Evolutionary conservation across 2,329 filamentous ascomycete species (phyloP).

Genomic region (Alternaria ethzedia): DNA sequence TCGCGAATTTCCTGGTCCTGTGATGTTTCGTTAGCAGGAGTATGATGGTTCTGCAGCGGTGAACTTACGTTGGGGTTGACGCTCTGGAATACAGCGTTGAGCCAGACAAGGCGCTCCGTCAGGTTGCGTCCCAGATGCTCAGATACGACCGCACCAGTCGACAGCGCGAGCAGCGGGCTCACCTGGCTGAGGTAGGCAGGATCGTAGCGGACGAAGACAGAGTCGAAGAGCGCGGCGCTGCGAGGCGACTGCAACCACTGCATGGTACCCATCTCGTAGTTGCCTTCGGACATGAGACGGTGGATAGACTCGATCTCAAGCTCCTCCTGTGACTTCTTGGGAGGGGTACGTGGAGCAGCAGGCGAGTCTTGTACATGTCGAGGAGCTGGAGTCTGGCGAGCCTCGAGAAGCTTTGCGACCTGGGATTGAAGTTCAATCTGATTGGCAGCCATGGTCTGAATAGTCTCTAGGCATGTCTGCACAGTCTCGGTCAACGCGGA

Average conservation of each 20-base stretch:
- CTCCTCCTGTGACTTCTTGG: conserved; percentile 58
- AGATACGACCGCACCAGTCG: conserved; percentile 68
- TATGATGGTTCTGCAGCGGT: not conserved
- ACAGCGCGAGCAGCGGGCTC: conserved; percentile 64
- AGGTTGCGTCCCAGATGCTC: conserved; percentile 61
- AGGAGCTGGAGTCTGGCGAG: conserved; percentile 23
- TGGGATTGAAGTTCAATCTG: conserved; percentile 72
- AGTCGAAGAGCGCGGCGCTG: conserved; percentile 67
- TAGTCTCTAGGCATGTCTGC: conserved; percentile 69
- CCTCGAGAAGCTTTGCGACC: conserved; percentile 52
- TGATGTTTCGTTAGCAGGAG: conserved; percentile 20
- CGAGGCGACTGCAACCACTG: conserved; percentile 68
- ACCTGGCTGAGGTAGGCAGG: conserved; percentile 63
- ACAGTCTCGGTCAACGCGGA: conserved; percentile 74
- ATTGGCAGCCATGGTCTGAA: conserved; percentile 71
- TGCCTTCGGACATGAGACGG: conserved; percentile 64
- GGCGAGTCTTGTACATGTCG: conserved; percentile 21
- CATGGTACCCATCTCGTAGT: conserved; percentile 56
- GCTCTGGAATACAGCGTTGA: conserved; percentile 61
- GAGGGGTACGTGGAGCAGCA: conserved; percentile 46
- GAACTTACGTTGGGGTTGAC: conserved; percentile 61
- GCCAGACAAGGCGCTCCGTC: conserved; percentile 64
- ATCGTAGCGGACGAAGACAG: conserved; percentile 64
- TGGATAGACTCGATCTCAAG: conserved; percentile 68
- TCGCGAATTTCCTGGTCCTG: conserved; percentile 63